Evolutionary conservation across 2,329 filamentous ascomycete species (phyloP).

Genomic region (Exophiala mesophila): DNA sequence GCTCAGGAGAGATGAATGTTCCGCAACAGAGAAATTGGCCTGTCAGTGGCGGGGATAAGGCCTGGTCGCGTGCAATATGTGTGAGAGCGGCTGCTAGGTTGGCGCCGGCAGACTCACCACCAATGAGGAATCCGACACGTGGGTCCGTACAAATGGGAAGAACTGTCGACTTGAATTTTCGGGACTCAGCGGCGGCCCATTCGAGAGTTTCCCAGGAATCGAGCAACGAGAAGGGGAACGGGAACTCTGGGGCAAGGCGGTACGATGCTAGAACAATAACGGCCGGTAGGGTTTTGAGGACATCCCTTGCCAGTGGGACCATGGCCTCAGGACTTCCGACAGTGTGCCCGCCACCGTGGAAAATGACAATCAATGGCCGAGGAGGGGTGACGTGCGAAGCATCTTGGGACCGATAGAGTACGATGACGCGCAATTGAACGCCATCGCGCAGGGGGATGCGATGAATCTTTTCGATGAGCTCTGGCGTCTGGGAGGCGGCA

Average conservation of each 20-base stretch:
- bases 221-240: conserved; percentile 41
- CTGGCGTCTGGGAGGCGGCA: conserved; percentile 4
- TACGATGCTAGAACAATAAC: conserved; percentile 27
- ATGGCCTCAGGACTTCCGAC: conserved; percentile 25
- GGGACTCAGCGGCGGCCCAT: conserved; percentile 34
- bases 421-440: conserved; percentile 12
- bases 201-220: conserved; percentile 45
- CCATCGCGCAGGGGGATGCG: conserved; percentile 14
- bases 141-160: conserved; percentile 37
- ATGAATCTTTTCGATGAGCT: conserved; percentile 16
- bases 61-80: conserved; percentile 40
- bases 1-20: conserved; percentile 28
- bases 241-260: conserved; percentile 43
- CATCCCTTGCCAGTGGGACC: conserved; percentile 20
- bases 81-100: conserved; percentile 37
- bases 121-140: conserved; percentile 44
- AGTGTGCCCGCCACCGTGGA: conserved; percentile 29
- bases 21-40: conserved; percentile 44
- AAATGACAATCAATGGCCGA: conserved; percentile 25
- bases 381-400: background rate
- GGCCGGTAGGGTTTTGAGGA: conserved; percentile 23
- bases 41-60: conserved; percentile 40
- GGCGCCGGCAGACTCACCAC: conserved; percentile 46
- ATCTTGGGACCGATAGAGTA: conserved; percentile 10
- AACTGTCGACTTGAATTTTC: conserved; percentile 29